Evolutionary conservation across 305 asterid genomes (phyloP), one percentile per base, ranked within the genome.

Genomic region (Fraxinus greggii): DNA sequence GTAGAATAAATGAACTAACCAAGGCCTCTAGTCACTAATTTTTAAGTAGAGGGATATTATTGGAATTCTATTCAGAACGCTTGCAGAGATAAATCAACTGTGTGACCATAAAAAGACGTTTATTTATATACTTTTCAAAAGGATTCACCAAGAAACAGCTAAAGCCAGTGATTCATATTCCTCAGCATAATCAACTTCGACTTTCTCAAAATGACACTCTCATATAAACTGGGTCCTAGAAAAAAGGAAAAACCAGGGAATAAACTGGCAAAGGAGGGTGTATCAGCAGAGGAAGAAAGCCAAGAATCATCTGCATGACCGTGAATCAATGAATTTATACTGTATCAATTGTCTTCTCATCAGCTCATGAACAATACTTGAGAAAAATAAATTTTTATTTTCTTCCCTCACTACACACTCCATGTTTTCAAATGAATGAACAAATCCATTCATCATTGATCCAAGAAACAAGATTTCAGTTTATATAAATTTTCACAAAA

Each of bases 41-140:
- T 79, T 76, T 35, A 56, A 54, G 70, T 69, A 80, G 81, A 79
- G 28, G 73, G 78, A 17, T 80, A 83, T 80, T 54, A 8, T 42
- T 51, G 63, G 81, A 79, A 77, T 23, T 3, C 31, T 13, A 59
- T 31, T 7, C 17, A 67, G 75, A 35, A 69, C 33, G 5, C 31
- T 21, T 12, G 61, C 54, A 29, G 24, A 59, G 70, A 61, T 59
- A 38, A 77, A 32, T 24, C 82, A 81, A 72, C 24, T 4, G 24
- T 2, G 10, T 29, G 79, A 78, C 36, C 28, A 80, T 61, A 29
- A 56, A 56, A 26, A 42, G 63, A 72, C 36, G 70, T 48, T 82
- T 72, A 28, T 15, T 7, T 28, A 78, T 21, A 67, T 38, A 63
- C 32, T 74, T 73, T 61, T 51, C 26, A 31, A 35, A 32, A 17